These are phyloP conservation scores for Aspergillus wentii DNA, from an alignment of 495 filamentous ascomycete genomes.

Conservation along the genomic window DNA sequence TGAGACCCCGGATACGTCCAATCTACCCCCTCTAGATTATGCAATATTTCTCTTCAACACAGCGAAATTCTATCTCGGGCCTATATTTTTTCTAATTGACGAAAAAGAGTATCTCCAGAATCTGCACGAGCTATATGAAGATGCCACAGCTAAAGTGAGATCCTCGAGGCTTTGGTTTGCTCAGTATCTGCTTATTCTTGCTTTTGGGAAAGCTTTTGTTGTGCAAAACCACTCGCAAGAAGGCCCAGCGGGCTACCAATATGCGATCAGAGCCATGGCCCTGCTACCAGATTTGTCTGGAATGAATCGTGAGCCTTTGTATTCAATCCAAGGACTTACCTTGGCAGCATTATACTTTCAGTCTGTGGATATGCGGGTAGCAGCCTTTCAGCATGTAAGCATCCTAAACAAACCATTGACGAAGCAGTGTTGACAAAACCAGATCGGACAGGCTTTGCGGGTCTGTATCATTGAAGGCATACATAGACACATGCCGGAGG, in stretches of 20 bases:
- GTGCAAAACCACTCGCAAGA: slow-evolving; percentile 22
- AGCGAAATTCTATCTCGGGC: slow-evolving; percentile 34
- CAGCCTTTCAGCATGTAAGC: slow-evolving; percentile 31
- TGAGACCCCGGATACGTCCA: slow-evolving; percentile 25
- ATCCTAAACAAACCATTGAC: not conserved
- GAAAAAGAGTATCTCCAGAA: slow-evolving; percentile 26
- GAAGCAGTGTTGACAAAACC: no score
- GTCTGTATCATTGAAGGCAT: slow-evolving; percentile 32
- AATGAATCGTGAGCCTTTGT: slow-evolving; percentile 26
- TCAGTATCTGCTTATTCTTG: slow-evolving; percentile 35
- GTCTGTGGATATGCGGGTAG: slow-evolving; percentile 32
- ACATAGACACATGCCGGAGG: slow-evolving; percentile 28
- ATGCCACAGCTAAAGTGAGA: slow-evolving; percentile 17
- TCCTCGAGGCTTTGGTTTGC: slow-evolving; percentile 29
- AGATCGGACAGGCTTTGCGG: slow-evolving; percentile 35
- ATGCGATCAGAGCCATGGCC: slow-evolving; percentile 33
- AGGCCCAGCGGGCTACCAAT: slow-evolving; percentile 28
- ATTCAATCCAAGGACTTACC: slow-evolving; percentile 29
- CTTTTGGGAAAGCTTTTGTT: slow-evolving; percentile 36
- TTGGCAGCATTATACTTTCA: slow-evolving; percentile 31
- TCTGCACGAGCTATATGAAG: slow-evolving; percentile 27
- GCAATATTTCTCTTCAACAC: slow-evolving; percentile 34
- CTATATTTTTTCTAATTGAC: slow-evolving; percentile 33
- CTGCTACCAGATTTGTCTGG: slow-evolving; percentile 30
- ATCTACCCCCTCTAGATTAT: slow-evolving; percentile 31